Base-by-base conservation (phyloP, 1,139 yeast species). In the Taiozyma sp. region DNA sequence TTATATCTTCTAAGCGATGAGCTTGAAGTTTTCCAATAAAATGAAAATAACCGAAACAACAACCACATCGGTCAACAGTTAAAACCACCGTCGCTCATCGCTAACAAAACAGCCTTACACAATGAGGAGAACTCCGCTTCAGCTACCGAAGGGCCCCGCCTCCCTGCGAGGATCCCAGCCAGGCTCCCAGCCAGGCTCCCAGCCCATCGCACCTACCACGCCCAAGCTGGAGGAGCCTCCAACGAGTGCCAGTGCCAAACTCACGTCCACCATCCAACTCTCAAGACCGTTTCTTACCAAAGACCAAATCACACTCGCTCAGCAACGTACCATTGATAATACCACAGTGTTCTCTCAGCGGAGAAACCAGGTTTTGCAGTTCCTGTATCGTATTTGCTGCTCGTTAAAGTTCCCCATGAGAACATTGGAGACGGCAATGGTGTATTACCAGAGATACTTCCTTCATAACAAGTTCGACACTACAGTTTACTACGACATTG, bases 401-500 rank as follows among this genome's bases (percentile, higher is more conserved):
- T 67, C 70, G 6, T 65, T 85, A 61, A 81, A 81, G 63, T 78
- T 85, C 53, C 95, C 95, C 0, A 68, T 85, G 29, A 72, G 85
- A 49, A 83, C 86, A 2, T 64, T 86, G 46, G 85, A 81, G 56
- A 77, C 86, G 7, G 75, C 90, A 4, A 81, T 85, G 80, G 79
- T 81, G 57, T 82, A 82, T 58, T 88, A 81, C 64, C 95, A 86
- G 59, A 70, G 90, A 51, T 88, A 75, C 64, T 86, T 79, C 62
- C 71, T 88, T 24, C 81, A 82, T 66, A 83, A 84, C 62, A 68
- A 69, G 55, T 84, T 83, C 59, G 82, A 79, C 52, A 68, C 70
- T 1, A 67, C 62, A 28, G 49, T 65, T 22, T 68, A 71, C 49
- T 64, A 70, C 59, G 84, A 84, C 43, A 79, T 86, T 24, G 90